These are phyloP conservation scores for Pythium sukuiense DNA, from an alignment of 352 stramenopile genomes.

Conservation along the genomic window DNA sequence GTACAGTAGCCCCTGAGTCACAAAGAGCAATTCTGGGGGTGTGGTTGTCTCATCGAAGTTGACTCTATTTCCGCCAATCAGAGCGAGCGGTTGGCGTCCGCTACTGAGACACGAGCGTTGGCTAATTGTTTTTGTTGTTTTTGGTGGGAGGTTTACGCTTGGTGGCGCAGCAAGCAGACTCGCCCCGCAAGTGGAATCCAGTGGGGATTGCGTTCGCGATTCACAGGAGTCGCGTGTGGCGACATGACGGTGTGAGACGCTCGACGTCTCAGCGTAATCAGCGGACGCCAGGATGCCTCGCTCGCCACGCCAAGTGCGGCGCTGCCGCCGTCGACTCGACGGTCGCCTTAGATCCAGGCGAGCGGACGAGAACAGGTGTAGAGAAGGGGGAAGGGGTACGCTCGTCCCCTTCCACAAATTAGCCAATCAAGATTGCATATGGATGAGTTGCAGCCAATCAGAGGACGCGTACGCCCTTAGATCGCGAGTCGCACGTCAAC, in stretches of 20 bases:
- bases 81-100: background rate
- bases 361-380: constrained; percentile 4
- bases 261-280: background rate
- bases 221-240: background rate
- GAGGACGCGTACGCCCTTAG: background rate
- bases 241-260: background rate
- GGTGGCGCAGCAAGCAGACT: background rate
- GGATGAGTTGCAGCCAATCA: background rate
- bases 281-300: background rate
- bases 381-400: constrained; percentile 13
- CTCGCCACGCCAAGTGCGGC: background rate
- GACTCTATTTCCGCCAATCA: constrained; percentile 1
- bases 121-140: background rate
- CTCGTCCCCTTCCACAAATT: constrained; percentile 8
- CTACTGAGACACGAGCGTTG: constrained; percentile 2
- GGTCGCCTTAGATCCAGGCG: background rate
- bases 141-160: background rate
- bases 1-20: constrained; percentile 8
- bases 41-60: constrained; percentile 2
- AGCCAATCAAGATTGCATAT: background rate
- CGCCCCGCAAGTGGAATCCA: background rate
- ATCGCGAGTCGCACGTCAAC: background rate
- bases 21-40: background rate
- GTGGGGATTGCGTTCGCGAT: background rate
- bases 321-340: background rate